Base-by-base conservation (phyloP, 169 alveolate species). In the Plasmodium gallinaceum region DNA sequence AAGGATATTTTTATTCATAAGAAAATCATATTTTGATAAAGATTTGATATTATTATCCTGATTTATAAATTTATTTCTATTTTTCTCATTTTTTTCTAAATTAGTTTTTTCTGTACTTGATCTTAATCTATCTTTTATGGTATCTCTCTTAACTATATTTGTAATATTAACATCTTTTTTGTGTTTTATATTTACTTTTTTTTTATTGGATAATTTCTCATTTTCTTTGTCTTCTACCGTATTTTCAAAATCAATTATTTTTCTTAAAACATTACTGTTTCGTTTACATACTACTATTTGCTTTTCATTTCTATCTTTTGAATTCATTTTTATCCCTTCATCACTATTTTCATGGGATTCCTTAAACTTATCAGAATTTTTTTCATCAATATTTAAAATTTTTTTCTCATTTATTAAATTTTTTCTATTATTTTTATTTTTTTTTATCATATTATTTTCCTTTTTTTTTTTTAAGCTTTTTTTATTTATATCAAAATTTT, bases 11-110 rank as follows among this genome's bases (percentile, higher is more conserved):
- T 43, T 54, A 43, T 42, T 76, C 78, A 76, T 26, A 58, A 76
- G 69, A 58, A 76, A 76, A 65, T 76, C 89, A 52, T 76, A 76
- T 76, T 76, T 76, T 12, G 89, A 76, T 45, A 76, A 14, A 26
- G 73, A 45, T 62, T 48, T 64, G 39, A 16, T 72, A 76, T 51
- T 76, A 37, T 3, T 22, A 48, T 65, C 16, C 20, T 48, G 4
- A 10, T 14, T 14, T 9, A 9, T 48, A 14, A 10, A 10, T 20
- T 20, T 60, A 32, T 8, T 20, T 20, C 12, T 20, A 60, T 26
- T 26, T 10, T 26, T 26, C 7, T 10, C 69, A 24, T 20, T 26
- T 60, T 32, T 66, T 76, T 64, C 78, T 66, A 57, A 57, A 65
- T 22, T 9, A 0, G 26, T 72, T 37, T 64, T 76, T 64, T 54